A percentile compares a stretch with the other conserved stretches of the same genome.
These are phyloP conservation scores for Alloascoidea hylecoeti DNA, from an alignment of 805 yeast genomes.

Conservation along the genomic window DNA sequence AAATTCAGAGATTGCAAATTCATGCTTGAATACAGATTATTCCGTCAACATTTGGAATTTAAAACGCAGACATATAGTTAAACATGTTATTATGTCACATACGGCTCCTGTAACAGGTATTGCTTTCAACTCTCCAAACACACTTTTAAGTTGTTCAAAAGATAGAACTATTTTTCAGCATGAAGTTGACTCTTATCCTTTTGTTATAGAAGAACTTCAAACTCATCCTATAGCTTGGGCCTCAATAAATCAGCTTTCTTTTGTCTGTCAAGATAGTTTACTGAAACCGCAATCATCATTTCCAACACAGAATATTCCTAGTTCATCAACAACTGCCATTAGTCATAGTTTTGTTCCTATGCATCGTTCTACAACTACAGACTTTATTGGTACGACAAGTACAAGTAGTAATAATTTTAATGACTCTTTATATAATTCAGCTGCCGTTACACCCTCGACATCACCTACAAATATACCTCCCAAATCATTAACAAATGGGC, in stretches of 20 bases:
- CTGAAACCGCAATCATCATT: background rate
- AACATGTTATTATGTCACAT: slow-evolving; percentile 34
- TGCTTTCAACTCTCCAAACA: slow-evolving; percentile 31
- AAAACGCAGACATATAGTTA: slow-evolving; percentile 60
- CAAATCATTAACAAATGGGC: background rate
- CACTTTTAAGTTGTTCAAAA: slow-evolving; percentile 33
- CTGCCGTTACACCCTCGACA: slow-evolving; percentile 1
- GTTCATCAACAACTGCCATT: background rate
- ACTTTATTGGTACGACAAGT: background rate
- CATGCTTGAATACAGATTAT: slow-evolving; percentile 56
- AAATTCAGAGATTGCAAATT: slow-evolving; percentile 59
- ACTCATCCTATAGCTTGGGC: slow-evolving; percentile 46
- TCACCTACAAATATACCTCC: background rate
- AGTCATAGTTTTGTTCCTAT: too few relatives aligned
- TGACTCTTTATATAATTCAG: too few relatives aligned
- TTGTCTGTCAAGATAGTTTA: slow-evolving; percentile 31
- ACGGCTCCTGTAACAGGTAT: slow-evolving; percentile 40
- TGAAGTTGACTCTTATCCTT: slow-evolving; percentile 29
- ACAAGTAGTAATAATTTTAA: background rate
- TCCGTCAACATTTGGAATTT: slow-evolving; percentile 59
- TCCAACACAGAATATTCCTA: slow-evolving; percentile 3
- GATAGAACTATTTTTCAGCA: slow-evolving; percentile 35
- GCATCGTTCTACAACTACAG: slow-evolving; percentile 1
- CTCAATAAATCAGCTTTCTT: slow-evolving; percentile 30
- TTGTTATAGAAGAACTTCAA: slow-evolving; percentile 33